Base-by-base conservation (phyloP, 2,329 filamentous ascomycete species). In the Parafenestella ontariensis region DNA sequence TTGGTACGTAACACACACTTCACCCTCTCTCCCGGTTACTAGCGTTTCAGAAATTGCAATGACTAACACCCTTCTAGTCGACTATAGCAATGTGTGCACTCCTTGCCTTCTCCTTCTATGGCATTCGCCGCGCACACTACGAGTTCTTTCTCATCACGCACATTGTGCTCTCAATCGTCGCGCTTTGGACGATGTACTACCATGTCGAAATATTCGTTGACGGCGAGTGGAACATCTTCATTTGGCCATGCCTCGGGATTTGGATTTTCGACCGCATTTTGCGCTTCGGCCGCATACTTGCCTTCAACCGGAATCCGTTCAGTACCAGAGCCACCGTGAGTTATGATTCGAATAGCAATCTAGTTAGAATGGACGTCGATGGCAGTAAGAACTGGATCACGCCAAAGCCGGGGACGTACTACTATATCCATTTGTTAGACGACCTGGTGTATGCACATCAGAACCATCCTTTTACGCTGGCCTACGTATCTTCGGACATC, bases 141-240 rank as follows among this genome's bases (percentile, higher is more conserved):
- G 73, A 76, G 45, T 20, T 73, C 49, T 66, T 78, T 62, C 58
- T 85, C 79, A 3, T 76, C 68, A 34, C 77, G 62, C 40, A 83
- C 79, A 54, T 82, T 71, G 47, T 76, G 71, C 28, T 73, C 54
- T 70, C 71, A 13, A 59, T 74, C 33, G 55, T 83, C 0, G 67
- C 83, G 0, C 64, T 87, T 0, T 66, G 81, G 28, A 79, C 79
- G 0, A 81, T 85, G 77, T 81, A 82, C 33, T 80, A 79, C 49
- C 75, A 87, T 59, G 73, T 84, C 52, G 74, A 84, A n/a, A 82
- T 85, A 20, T 85, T 84, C 54, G 66, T 49, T 0, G 74, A 62
- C 5, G 79, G 79, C 18, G 70, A 78, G 42, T 85, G 79, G 52
- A 80, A 84, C 47, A 63, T 68, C 8, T 78, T 83, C 18, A 79